Evolutionary conservation across 2,329 filamentous ascomycete genomes (phyloP).

Genomic region (Hymenoscyphus occultus): DNA sequence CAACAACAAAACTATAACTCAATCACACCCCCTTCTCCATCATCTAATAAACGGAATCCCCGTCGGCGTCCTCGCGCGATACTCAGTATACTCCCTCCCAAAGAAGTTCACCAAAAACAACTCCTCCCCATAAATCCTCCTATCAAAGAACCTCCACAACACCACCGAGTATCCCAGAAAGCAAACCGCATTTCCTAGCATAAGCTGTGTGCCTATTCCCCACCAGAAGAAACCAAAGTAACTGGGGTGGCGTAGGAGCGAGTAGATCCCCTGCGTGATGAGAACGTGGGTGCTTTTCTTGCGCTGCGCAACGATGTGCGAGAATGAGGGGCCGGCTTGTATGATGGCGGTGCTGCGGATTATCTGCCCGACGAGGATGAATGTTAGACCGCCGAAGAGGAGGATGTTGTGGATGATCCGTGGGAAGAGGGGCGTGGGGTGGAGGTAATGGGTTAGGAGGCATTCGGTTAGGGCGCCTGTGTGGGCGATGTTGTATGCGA

Average conservation of each 20-base stretch:
- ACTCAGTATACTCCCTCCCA: slow-evolving; percentile 73
- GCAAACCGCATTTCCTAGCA: slow-evolving; percentile 81
- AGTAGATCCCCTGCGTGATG: slow-evolving; percentile 82
- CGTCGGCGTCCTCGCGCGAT: slow-evolving; percentile 67
- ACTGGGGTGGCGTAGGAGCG: slow-evolving; percentile 73
- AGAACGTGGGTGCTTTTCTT: slow-evolving; percentile 69
- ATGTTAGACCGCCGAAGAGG: slow-evolving; percentile 54
- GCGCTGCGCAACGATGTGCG: slow-evolving; percentile 75
- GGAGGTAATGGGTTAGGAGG: slow-evolving; percentile 55
- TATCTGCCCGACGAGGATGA: slow-evolving; percentile 69
- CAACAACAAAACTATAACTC: not conserved
- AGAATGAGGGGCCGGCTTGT: slow-evolving; percentile 87
- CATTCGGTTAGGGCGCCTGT: slow-evolving; percentile 71
- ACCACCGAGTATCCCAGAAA: slow-evolving; percentile 70
- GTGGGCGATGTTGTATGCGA: slow-evolving; percentile 81
- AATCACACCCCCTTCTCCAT: not conserved
- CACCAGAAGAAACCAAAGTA: slow-evolving; percentile 99
- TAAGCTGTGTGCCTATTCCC: slow-evolving; percentile 89
- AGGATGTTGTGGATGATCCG: slow-evolving; percentile 38
- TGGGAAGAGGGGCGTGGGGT: slow-evolving; percentile 41
- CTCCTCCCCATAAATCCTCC: slow-evolving; percentile 77
- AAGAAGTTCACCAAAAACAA: slow-evolving; percentile 76
- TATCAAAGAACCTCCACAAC: slow-evolving; percentile 81
- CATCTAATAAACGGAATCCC: slow-evolving; percentile 72
- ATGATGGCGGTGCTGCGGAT: slow-evolving; percentile 83